Base-by-base conservation (phyloP, 78 protist species). In the Emiliania huxleyi region DNA sequence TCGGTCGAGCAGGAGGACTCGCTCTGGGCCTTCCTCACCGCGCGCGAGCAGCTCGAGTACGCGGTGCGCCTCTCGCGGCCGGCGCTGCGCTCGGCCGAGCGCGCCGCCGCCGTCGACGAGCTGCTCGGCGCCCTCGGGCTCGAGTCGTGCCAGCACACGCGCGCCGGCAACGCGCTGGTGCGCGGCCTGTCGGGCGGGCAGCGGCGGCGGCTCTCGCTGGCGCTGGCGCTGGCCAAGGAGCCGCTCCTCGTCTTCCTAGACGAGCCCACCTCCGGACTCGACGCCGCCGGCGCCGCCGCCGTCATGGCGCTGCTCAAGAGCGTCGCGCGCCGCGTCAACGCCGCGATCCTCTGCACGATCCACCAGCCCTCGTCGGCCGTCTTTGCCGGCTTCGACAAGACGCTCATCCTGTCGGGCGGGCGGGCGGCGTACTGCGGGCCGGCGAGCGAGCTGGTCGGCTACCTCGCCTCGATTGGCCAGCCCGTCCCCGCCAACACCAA, bases 231-330 rank as follows among this genome's bases (percentile, higher is more conserved):
- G 79, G 18, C 91, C 29, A 45, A 85, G 22, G 0, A 92, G 49
- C 97, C 75, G 37, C 19, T 40, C 33, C 23, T 96, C 37, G 44
- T 97, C 49, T 84, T 97, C 77, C 91, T 97, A 69, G 98, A 97
- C 90, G 98, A 97, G 93, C 97, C 97, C 29, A 96, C 97, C 37
- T 43, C 94, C 6, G 97, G 97, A 33, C 93, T 96, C 22, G 85
- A 77, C 29, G 1, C 85, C 35, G 46, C 44, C 33, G 85, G 46
- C 23, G 85, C 85, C 33, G 48, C 44, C 48, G 44, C 85, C 35
- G 40, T 77, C 46, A 40, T 40, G 85, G 4, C 23, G 35, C 29
- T 77, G 15, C 85, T 77, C 48, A 35, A 40, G 3, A 48, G 40
- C 6, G 3, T 40, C n/a, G 85, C 85, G 49, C 3, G 26, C 29